phyloP scores from a whole-genome alignment of 129 eudicot species.

The Arctium minus region DNA sequence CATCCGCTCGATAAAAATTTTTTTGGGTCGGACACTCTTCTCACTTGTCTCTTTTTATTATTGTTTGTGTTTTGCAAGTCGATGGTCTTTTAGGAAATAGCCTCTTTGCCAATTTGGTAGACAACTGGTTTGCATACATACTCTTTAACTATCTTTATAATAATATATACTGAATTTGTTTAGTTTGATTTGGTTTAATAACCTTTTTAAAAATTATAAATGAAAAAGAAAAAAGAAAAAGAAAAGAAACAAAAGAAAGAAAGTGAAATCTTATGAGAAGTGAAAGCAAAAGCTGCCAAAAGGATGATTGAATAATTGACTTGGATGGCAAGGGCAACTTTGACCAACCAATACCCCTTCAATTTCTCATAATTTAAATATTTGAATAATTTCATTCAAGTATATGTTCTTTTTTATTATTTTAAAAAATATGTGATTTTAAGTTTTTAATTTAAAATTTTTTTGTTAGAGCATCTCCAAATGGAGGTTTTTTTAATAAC shows the following conservation, averaged over 20 bases:
- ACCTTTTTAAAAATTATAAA: no score
- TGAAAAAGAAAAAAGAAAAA: neutral
- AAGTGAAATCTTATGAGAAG: neutral
- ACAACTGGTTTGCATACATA: no score
- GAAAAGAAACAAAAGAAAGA: neutral
- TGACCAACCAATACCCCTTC: conserved; percentile 17
- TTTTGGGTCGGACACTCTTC: no score
- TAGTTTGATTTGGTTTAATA: neutral
- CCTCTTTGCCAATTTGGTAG: neutral
- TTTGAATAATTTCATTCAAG: neutral
- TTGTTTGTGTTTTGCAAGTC: neutral
- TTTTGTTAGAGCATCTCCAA: no score
- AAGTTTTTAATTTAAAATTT: no score
- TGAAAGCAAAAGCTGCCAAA: conserved; percentile 30
- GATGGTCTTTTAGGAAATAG: neutral
- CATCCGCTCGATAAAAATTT: no score
- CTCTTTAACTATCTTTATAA: no score
- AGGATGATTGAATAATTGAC: conserved; percentile 14
- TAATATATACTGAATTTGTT: no score
- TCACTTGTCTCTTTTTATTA: no score
- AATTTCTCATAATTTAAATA: neutral
- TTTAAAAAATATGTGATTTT: no score
- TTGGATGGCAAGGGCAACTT: neutral
- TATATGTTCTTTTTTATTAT: no score
- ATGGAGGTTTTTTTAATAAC: no score